Evolutionary conservation across 2,329 filamentous ascomycete genomes (phyloP), one percentile per base, ranked within the genome.

Genomic region (Pestalotiopsis sp.): DNA sequence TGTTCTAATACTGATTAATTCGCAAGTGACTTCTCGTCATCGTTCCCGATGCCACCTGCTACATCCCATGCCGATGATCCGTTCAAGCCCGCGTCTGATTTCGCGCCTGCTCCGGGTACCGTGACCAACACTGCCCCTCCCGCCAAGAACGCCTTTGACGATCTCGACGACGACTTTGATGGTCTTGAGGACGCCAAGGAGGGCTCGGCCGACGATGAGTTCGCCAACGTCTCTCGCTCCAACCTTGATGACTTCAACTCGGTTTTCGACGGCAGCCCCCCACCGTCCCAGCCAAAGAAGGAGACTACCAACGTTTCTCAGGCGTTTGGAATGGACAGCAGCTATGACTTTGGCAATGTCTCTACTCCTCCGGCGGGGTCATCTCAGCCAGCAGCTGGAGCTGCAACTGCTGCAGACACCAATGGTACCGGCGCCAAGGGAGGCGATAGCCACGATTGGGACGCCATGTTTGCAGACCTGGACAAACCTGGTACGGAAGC

Each of bases 381-480:
- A 25, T 60, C 52, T 2, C 64, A 59, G 45, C 12, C 52, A 4
- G 55, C 31, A n/a, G 27, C 27, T n/a, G 58, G 23, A 14, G 64
- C 52, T 66, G 1, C 31, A 11, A 17, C 64, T 27, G 27, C 64
- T 41, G 45, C 64, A 39, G 71, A 70, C 61, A 68, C 71, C 67
- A 73, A 74, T 41, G 70, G 76, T 55, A 72, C 77, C 27, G 71
- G 79, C n/a, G 77, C 80, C 63, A 79, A 83, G 69, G 77, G 80
- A 36, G 74, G 82, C 0, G 87, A 88, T 14, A 82, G 83, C 41
- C 92, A 97, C 74, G 95, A 98, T 79, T 98, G 96, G 96, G 95
- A 98, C 76, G 92, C 94, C 52, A 93, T 98, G 67, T 98, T 98
- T 81, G 92, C 93, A 1, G 91, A 91, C 31, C 84, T 97, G 7